Conservation (phyloP, 1,284 basidiomycete genomes). For the Microbotryum lychnidis-dioicae region DNA sequence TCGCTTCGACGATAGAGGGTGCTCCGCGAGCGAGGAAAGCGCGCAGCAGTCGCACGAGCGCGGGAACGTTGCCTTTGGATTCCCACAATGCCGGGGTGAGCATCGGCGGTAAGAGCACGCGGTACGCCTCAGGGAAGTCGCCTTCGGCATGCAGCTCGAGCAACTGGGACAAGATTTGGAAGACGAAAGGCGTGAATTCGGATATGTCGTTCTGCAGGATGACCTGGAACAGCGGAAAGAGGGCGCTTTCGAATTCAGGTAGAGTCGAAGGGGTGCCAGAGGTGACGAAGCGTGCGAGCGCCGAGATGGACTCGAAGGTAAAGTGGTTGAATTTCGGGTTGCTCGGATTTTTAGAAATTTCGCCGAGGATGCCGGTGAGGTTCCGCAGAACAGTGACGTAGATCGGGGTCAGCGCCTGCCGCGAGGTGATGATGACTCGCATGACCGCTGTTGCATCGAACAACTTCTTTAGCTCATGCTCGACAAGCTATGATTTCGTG, state of each 20-base stretch:
- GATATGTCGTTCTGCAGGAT: slow-evolving; percentile 88
- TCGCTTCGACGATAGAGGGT: slow-evolving; percentile 57
- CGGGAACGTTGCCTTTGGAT: slow-evolving; percentile 91
- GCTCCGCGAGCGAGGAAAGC: slow-evolving; percentile 73
- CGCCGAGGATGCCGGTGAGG: slow-evolving; percentile 70
- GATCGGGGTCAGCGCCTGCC: slow-evolving; percentile 62
- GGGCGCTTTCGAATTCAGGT: slow-evolving; percentile 63
- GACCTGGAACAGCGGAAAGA: slow-evolving; percentile 74
- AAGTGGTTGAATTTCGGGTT: slow-evolving; percentile 98
- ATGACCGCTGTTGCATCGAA: slow-evolving; percentile 59
- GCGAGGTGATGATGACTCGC: slow-evolving; percentile 84
- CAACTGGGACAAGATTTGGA: slow-evolving; percentile 94
- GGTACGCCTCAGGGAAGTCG: slow-evolving; percentile 65
- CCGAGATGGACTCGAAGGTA: slow-evolving; percentile 90
- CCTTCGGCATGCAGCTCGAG: slow-evolving; percentile 65
- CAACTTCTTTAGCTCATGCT: neutral
- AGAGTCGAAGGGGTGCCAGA: slow-evolving; percentile 59
- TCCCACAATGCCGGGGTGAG: slow-evolving; percentile 85
- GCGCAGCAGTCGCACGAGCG: slow-evolving; percentile 77
- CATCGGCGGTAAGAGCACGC: slow-evolving; percentile 68
- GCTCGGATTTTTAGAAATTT: slow-evolving; percentile 90
- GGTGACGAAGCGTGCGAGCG: slow-evolving; percentile 81
- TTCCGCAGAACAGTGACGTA: slow-evolving; percentile 63
- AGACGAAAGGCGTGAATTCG: slow-evolving; percentile 95
- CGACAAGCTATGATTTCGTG: neutral